Percentiles rank a stretch among this genome's conserved stretches.
Conservation (phyloP, 1,139 yeast genomes). For the Debaryomyces sp. region DNA sequence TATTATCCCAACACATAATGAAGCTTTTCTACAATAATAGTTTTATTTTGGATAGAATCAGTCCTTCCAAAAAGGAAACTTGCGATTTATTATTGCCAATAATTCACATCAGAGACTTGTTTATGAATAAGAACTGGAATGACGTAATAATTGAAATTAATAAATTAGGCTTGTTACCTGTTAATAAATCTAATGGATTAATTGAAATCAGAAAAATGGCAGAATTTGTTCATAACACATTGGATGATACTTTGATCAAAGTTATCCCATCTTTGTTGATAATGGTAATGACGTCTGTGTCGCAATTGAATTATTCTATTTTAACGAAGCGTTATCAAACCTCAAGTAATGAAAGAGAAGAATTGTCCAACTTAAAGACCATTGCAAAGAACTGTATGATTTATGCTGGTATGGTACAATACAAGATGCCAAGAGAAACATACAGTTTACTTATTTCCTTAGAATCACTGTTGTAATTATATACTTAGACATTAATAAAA, state of each 20-base stretch:
- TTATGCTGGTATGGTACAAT: slow-evolving; percentile 94
- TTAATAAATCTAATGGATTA: slow-evolving; percentile 43
- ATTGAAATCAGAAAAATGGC: slow-evolving; percentile 39
- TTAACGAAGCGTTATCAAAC: slow-evolving; percentile 51
- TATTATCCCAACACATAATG: slow-evolving; percentile 61
- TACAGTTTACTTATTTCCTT: slow-evolving; percentile 73
- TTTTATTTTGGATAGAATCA: slow-evolving; percentile 46
- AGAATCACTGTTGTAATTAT: slow-evolving; percentile 51
- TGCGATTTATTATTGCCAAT: slow-evolving; percentile 66
- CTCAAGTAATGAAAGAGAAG: slow-evolving; percentile 55
- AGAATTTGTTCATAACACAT: slow-evolving; percentile 48
- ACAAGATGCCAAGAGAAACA: slow-evolving; percentile 91
- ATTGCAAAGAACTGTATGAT: slow-evolving; percentile 89
- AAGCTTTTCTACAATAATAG: slow-evolving; percentile 55
- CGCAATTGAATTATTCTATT: slow-evolving; percentile 57
- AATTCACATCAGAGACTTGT: slow-evolving; percentile 67
- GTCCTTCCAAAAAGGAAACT: slow-evolving; percentile 57
- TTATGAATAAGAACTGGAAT: slow-evolving; percentile 61
- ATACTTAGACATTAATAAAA: slow-evolving; percentile 4
- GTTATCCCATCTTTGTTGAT: slow-evolving; percentile 80
- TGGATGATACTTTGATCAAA: slow-evolving; percentile 74
- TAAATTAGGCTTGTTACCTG: slow-evolving; percentile 67
- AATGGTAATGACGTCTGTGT: slow-evolving; percentile 79
- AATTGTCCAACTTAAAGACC: slow-evolving; percentile 54
- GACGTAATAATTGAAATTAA: slow-evolving; percentile 59